Percentiles rank a stretch among this genome's conserved stretches.
phyloP scores from a whole-genome alignment of 2,329 filamentous ascomycete genomes.

The Penicillium sp. region DNA sequence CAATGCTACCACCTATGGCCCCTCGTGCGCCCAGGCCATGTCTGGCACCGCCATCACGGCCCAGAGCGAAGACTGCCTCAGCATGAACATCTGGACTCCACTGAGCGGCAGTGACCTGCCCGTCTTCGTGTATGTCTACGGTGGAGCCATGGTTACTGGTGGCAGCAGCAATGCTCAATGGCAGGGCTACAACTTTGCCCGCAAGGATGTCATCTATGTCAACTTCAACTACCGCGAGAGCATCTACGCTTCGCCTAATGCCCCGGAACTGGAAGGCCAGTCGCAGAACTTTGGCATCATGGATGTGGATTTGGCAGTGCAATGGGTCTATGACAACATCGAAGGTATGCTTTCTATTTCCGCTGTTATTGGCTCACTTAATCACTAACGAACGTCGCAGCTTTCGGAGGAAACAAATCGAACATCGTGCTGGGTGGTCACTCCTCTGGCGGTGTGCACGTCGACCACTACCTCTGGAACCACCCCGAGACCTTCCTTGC shows the following conservation, averaged over 20 bases:
- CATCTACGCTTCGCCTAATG: background rate
- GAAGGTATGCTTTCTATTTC: background rate
- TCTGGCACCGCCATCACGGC: background rate
- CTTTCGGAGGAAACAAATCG: background rate
- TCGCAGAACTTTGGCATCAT: background rate
- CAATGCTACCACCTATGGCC: background rate
- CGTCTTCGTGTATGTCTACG: background rate
- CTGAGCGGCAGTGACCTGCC: background rate
- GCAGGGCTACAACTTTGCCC: background rate
- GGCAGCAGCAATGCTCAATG: background rate
- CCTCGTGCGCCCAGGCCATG: background rate
- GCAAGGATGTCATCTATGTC: background rate
- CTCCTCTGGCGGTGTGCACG: background rate
- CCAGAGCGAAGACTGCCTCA: background rate
- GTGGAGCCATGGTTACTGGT: background rate
- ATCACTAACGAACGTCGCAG: background rate
- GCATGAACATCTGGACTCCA: background rate
- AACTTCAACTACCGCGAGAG: background rate
- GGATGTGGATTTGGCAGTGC: background rate
- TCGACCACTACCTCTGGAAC: background rate
- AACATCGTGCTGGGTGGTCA: background rate
- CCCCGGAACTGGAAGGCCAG: background rate
- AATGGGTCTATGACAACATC: background rate
- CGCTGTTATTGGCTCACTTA: too few species aligned
- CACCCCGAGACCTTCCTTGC: background rate